Base-by-base conservation (phyloP, 345 rosid species). In the Anastatica hierochuntica region DNA sequence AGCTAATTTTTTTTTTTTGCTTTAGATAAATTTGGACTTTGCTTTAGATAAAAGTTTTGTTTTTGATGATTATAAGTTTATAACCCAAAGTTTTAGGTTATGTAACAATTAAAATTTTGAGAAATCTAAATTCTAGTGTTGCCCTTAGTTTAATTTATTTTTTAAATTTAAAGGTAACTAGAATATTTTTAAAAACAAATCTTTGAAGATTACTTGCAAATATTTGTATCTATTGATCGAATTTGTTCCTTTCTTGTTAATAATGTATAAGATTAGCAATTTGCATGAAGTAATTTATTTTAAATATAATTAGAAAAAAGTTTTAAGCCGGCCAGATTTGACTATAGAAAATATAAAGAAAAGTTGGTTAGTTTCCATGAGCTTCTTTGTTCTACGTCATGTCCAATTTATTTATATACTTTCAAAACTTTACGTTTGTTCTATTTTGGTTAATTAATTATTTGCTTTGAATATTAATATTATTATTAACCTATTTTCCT, bases 381-480 rank as follows among this genome's bases (percentile, higher is more conserved):
- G 61, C 66, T 67, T 59, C 66, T 59, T 37, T 31, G 41, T 46
- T 41, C 10, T 14, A 26, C 67, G 56, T 67, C 62, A 60, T 54
- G 7, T 29, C 62, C 64, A n/a, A 18, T 13, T 53, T 52, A 46
- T 46, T 37, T 60, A 67, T 53, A 67, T 53, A 16, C 51, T 67
- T 60, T 59, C 43, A 67, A 59, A 67, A 52, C 54, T 24, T 53
- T 44, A 58, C 55, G 55, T 67, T 59, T 59, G 50, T 67, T 45
- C 56, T 40, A 53, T 53, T 66, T 44, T 51, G 3, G 27, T 29
- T 29, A 4, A 9, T 24, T 37, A 18, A 6, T 26, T 45, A 15
- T 43, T 43, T 29, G 19, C 24, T n/a, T 58, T 51, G 14, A 18
- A 26, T 51, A 29, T 19, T 26, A 17, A 6, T 35, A n/a, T n/a